Evolutionary conservation across 139 green algal species (phyloP), one percentile per base, ranked within the genome.

Genomic region (Picochlorum sp.): DNA sequence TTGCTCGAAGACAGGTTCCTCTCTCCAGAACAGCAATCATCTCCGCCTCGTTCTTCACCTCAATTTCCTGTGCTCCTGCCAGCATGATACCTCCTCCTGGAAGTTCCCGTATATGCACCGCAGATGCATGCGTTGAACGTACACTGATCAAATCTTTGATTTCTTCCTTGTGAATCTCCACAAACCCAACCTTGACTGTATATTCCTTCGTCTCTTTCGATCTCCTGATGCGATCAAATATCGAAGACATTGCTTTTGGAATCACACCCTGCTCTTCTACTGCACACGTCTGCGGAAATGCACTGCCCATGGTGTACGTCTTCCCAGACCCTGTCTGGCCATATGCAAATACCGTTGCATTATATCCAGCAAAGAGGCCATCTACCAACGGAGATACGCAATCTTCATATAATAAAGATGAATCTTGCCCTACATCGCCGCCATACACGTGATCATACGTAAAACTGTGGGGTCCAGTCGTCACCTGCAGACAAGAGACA

Each of bases 81-180:
- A 96, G 68, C 60, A 76, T 85, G 1, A 96, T 83, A 15, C 83
- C 82, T 8, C 81, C 83, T 34, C 71, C 80, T 4, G 71, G 69
- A 10, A 83, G 74, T 75, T 96, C 89, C 4, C 89, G 76, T 38
- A 96, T 91, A 44, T 77, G 83, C 2, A 95, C 67, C 4, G 34
- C 11, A 45, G 11, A 13, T 14, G 11, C 23, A 18, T 55, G 34
- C 2, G 15, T 18, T 38, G 14, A 13, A n/a, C 23, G 13, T 11
- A 11, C 69, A 13, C 81, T 65, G 38, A 96, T 75, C 70, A 96
- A 72, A 64, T 96, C 90, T 13, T 76, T 62, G 4, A 96, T 86
- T 60, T 92, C 87, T 73, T 96, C 90, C 84, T 94, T 92, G 71
- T 95, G 84, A 30, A 97, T 95, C 69, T 97, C 90, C 49, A 96